Evolutionary conservation across 768 basidiomycete genomes (phyloP), one percentile per base, ranked within the genome.

Genomic region (Auriscalpium orientale): DNA sequence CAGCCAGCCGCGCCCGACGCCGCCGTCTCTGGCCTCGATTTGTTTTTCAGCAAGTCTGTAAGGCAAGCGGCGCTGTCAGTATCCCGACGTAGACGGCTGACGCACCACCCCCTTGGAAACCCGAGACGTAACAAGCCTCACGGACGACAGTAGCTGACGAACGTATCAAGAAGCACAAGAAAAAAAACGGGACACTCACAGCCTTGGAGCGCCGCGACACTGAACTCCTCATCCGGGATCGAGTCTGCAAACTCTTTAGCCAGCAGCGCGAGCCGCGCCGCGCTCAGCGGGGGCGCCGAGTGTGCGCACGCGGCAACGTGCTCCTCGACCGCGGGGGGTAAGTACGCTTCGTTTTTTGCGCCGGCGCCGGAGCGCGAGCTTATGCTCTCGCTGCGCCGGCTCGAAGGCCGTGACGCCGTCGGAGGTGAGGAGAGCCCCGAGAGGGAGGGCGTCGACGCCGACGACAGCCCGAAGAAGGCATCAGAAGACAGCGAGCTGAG

Each of bases 151-250:
- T 45, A 57, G 55, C 59, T 64, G 61, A 64, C 52, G 51, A 61
- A 63, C 28, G 56, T 46, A 62, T 52, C 50, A 46, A 63, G 54
- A 56, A 47, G 49, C 52, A 54, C 47, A 46, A 58, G 54, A 55
- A 54, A 53, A 46, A 51, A 54, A 54, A 49, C 43, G 38, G 57
- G 54, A 64, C 37, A 84, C 88, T 80, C 68, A 89, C 88, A 93
- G 68, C 91, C 92, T 72, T 95, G 92, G 53, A 97, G 74, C 55
- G 90, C 87, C 18, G 93, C 92, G 54, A 94, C 88, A 65, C 88
- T 89, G 66, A 94, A 91, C 72, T 89, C 87, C 43, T 87, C 84
- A 38, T 91, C 87, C 0, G 93, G 91, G 20, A 95, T 83, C 21
- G 81, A 74, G 59, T 89, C 87, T 4, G 90, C 89, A 65, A 95